phyloP scores from a whole-genome alignment of 306 rosid genomes.

The Vigna mungo region DNA sequence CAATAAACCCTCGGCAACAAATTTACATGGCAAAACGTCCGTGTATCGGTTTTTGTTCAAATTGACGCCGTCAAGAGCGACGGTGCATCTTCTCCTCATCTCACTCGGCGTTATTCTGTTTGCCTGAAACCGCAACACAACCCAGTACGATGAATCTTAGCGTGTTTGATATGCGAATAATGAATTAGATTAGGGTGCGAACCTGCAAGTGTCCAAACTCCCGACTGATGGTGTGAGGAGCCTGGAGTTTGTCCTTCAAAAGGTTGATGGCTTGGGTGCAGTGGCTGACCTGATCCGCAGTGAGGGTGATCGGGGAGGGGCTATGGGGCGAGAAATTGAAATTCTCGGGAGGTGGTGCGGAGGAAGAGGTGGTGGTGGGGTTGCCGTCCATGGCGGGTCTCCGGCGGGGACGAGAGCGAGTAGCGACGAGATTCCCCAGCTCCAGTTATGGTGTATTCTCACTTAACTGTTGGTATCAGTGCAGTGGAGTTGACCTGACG shows the following conservation, averaged over 20 bases:
- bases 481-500: not conserved
- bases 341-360: conserved; percentile 39
- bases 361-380: conserved; percentile 34
- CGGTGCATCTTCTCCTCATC: conserved; percentile 65
- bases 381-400: conserved; percentile 51
- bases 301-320: conserved; percentile 58
- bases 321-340: conserved; percentile 62
- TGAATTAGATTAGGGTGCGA: not conserved
- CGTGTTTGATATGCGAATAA: not conserved
- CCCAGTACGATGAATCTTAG: not conserved
- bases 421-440: conserved; percentile 52
- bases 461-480: not conserved
- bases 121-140: conserved; percentile 53
- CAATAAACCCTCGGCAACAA: conserved; percentile 12
- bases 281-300: conserved; percentile 64
- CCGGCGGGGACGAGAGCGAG: conserved; percentile 51
- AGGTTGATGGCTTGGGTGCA: conserved; percentile 71
- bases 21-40: conserved; percentile 82
- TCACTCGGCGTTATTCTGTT: conserved; percentile 66
- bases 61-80: conserved; percentile 75
- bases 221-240: conserved; percentile 54
- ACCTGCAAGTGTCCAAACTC: conserved; percentile 85
- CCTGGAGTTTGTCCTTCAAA: conserved; percentile 64
- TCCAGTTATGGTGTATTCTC: not conserved
- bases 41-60: conserved; percentile 76